These are phyloP conservation scores for Schizosaccharomyces octosporus DNA, from an alignment of 805 yeast genomes.

Conservation along the genomic window DNA sequence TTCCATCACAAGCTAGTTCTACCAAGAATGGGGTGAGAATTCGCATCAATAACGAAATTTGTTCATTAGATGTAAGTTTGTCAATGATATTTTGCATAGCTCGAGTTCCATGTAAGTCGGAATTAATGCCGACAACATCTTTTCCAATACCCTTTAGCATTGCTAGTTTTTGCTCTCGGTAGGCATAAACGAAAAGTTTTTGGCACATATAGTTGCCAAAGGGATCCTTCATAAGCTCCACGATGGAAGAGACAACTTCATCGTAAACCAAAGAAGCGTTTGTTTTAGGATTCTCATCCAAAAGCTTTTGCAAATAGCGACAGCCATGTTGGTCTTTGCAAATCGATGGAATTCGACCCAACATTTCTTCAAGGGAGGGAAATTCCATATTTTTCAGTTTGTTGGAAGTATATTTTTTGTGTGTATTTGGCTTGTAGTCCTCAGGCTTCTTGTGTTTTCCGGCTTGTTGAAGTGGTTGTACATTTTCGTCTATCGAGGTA, in stretches of 20 bases:
- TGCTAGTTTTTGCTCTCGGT: constrained; percentile 39
- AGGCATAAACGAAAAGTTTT: constrained; percentile 58
- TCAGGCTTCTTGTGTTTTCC: too few species aligned
- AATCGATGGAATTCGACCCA: constrained; percentile 41
- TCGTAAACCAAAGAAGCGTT: constrained; percentile 33
- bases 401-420: too few species aligned
- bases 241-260: constrained; percentile 53
- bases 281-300: constrained; percentile 26
- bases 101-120: constrained; percentile 88
- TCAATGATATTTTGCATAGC: constrained; percentile 85
- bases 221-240: constrained; percentile 74
- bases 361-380: constrained; percentile 19
- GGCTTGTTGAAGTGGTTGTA: too few species aligned
- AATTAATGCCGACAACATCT: constrained; percentile 52
- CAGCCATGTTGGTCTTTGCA: constrained; percentile 96
- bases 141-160: constrained; percentile 50
- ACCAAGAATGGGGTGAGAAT: constrained; percentile 51
- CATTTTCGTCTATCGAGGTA: too few species aligned
- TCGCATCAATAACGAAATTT: constrained; percentile 34
- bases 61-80: constrained; percentile 46
- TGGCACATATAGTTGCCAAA: constrained; percentile 93
- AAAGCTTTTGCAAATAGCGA: constrained; percentile 66
- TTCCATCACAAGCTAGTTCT: constrained; percentile 58
- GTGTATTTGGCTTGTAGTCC: too few species aligned
- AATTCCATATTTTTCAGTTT: background rate